These are phyloP conservation scores for Sarcocystis neurona DNA, from an alignment of 169 alveolate genomes.

Conservation along the genomic window DNA sequence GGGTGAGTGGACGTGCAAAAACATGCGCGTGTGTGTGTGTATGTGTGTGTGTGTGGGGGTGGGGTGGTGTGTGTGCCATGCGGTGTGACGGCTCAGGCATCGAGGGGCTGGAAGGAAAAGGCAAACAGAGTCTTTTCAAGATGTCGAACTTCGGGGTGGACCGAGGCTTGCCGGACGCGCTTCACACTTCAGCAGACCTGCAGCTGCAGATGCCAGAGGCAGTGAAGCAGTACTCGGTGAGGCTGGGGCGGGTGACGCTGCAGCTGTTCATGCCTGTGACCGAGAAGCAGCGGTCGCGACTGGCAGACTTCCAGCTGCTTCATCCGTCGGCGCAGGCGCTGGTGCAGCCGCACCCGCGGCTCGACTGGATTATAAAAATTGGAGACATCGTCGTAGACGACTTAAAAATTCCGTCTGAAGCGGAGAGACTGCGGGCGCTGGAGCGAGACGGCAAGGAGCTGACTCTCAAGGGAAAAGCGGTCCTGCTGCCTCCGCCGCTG, in stretches of 20 bases:
- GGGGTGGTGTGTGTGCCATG: too few relatives aligned
- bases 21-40: too few relatives aligned
- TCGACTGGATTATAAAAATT: conserved; percentile 8
- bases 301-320: background rate
- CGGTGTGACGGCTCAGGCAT: background rate
- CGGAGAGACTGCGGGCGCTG: background rate
- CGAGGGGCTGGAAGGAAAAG: conserved; percentile 13
- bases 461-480: conserved; percentile 16
- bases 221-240: background rate
- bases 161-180: conserved; percentile 9
- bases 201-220: conserved; percentile 21
- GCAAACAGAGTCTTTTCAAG: background rate
- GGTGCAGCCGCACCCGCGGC: conserved; percentile 14
- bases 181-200: conserved; percentile 21
- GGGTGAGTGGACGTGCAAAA: too few relatives aligned
- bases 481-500: conserved; percentile 35
- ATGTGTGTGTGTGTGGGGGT: too few relatives aligned
- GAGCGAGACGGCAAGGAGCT: background rate
- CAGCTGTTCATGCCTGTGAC: conserved; percentile 30
- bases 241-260: conserved; percentile 27
- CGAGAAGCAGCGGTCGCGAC: background rate
- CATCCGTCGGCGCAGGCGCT: background rate
- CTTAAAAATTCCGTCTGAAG: conserved; percentile 20
- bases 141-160: conserved; percentile 16
- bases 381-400: conserved; percentile 18